Evolutionary conservation across 2,329 filamentous ascomycete species (phyloP).

Genomic region (Ascosphaera aggregata): DNA sequence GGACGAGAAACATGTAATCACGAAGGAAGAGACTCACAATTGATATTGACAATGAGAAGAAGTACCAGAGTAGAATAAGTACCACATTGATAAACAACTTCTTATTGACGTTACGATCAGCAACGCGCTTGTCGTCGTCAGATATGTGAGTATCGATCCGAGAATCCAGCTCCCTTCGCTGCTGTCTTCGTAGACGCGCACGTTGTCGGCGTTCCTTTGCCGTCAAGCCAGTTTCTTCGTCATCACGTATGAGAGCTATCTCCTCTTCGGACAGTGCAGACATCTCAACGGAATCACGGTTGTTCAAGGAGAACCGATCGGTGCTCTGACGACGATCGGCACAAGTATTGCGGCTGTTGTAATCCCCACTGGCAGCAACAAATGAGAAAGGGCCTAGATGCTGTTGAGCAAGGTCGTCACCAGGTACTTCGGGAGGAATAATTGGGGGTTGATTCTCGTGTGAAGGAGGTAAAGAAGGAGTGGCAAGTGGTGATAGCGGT

Average conservation of each 20-base stretch:
- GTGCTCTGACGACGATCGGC: background rate
- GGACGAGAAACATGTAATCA: background rate
- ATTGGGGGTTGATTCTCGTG: background rate
- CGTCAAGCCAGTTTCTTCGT: constrained; percentile 77
- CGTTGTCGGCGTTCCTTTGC: constrained; percentile 41
- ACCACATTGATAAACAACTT: constrained; percentile 48
- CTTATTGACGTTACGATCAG: constrained; percentile 48
- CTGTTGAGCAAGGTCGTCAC: background rate
- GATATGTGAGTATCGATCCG: constrained; percentile 39
- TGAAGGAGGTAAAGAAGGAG: background rate
- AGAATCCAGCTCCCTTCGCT: constrained; percentile 46
- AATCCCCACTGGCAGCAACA: background rate
- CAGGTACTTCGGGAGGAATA: background rate
- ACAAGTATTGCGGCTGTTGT: background rate
- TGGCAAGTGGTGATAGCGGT: background rate
- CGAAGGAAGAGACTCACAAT: constrained; percentile 34
- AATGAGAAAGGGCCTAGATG: background rate
- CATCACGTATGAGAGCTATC: constrained; percentile 46
- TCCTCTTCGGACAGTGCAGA: constrained; percentile 32
- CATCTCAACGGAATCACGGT: background rate
- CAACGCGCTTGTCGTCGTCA: constrained; percentile 45
- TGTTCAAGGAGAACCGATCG: background rate
- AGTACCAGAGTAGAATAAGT: constrained; percentile 73
- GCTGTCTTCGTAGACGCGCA: constrained; percentile 40
- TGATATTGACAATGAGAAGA: constrained; percentile 84